phyloP scores from a whole-genome alignment of 2,329 filamentous ascomycete genomes.

The Phaeosphaeriaceae sp. region DNA sequence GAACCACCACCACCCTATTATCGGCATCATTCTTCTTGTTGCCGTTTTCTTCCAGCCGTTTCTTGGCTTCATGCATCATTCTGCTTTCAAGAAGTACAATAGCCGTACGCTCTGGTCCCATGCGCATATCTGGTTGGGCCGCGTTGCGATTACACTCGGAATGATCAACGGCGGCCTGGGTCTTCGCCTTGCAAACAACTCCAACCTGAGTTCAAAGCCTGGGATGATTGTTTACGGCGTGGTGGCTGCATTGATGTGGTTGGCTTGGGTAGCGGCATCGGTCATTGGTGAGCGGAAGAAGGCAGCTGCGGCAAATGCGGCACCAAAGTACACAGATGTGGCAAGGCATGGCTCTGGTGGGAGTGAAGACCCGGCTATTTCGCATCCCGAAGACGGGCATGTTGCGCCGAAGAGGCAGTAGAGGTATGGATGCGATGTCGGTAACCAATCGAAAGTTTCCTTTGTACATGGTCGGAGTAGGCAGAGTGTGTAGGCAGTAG shows the following conservation, averaged over 20 bases:
- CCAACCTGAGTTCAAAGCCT: constrained; percentile 33
- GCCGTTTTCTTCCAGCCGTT: constrained; percentile 62
- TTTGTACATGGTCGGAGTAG: neutral
- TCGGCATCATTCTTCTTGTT: constrained; percentile 60
- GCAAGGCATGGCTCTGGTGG: constrained; percentile 4
- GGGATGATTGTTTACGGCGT: constrained; percentile 58
- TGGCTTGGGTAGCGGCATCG: constrained; percentile 37
- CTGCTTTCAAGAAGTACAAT: constrained; percentile 55
- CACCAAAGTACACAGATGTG: constrained; percentile 1
- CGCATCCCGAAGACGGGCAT: constrained; percentile 15
- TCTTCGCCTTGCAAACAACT: constrained; percentile 54
- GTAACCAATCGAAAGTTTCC: neutral
- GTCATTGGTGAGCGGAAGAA: constrained; percentile 38
- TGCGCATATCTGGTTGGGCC: constrained; percentile 62
- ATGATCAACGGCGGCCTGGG: constrained; percentile 66
- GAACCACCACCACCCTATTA: constrained; percentile 56
- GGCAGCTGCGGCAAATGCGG: neutral
- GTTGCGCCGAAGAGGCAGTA: constrained; percentile 26
- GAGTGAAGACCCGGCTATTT: neutral
- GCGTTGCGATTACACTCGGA: constrained; percentile 57
- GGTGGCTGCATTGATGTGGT: constrained; percentile 56
- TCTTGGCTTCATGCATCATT: constrained; percentile 60
- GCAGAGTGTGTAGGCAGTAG: neutral
- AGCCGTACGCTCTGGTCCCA: constrained; percentile 56
- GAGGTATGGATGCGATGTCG: neutral